These are phyloP conservation scores for Monosporozyma solicola DNA, from an alignment of 805 yeast genomes.

Conservation along the genomic window DNA sequence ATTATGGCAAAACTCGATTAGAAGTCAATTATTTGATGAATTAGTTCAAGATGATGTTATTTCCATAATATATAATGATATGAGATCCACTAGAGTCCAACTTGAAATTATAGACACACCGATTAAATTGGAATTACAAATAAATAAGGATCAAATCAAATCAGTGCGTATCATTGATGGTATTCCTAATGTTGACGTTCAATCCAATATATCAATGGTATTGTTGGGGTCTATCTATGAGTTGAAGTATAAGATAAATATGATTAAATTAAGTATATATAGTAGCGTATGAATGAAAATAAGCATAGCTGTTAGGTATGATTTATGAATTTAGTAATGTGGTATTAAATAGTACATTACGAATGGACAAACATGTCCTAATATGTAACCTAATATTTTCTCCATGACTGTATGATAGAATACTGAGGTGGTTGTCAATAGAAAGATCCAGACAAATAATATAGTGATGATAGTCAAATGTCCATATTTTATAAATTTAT, in stretches of 20 bases:
- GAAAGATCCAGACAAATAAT: constrained; percentile 44
- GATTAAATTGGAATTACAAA: constrained; percentile 10
- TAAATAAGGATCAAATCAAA: constrained; percentile 12
- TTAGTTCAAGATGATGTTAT: constrained; percentile 11
- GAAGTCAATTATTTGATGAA: constrained; percentile 10
- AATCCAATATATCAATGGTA: constrained; percentile 8
- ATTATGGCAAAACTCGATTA: constrained; percentile 9
- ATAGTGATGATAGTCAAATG: constrained; percentile 6
- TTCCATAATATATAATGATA: constrained; percentile 14
- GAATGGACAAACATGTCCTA: constrained; percentile 49
- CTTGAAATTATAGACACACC: constrained; percentile 5
- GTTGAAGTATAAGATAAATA: constrained; percentile 10
- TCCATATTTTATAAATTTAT: constrained; percentile 1
- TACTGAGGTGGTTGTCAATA: constrained; percentile 61
- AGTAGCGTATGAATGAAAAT: not conserved
- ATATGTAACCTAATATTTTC: constrained; percentile 57
- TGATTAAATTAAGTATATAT: not conserved
- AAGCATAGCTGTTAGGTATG: no score
- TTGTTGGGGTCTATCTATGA: constrained; percentile 20
- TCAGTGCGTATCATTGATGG: constrained; percentile 12
- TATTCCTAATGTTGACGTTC: constrained; percentile 4
- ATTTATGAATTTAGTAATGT: not conserved
- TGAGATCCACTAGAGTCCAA: constrained; percentile 12
- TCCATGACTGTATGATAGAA: constrained; percentile 78
- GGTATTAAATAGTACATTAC: constrained; percentile 35